A percentile compares a stretch with the other conserved stretches of the same genome.
Evolutionary conservation across 257 asterid genomes (phyloP).

Genomic region (Anisodus tanguticus): DNA sequence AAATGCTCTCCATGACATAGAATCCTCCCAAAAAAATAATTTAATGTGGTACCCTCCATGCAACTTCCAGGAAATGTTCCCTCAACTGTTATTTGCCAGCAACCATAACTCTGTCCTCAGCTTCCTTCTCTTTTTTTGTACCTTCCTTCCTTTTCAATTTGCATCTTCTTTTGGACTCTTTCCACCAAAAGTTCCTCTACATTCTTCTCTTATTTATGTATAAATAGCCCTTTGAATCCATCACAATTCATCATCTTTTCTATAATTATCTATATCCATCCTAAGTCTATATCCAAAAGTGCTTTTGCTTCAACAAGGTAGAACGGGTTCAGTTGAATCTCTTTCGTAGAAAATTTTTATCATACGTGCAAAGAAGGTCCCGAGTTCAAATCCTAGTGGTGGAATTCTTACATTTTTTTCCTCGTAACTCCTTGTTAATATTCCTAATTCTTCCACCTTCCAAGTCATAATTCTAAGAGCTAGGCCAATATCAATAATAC

Average conservation of each 20-base stretch:
- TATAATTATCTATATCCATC: neutral
- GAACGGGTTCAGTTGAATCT: neutral
- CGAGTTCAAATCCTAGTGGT: neutral
- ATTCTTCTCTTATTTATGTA: neutral
- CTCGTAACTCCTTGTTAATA: neutral
- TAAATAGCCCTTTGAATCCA: slow-evolving; percentile 23
- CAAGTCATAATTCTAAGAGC: neutral
- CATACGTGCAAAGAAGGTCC: neutral
- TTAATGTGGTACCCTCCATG: slow-evolving; percentile 40
- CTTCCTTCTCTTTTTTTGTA: slow-evolving; percentile 29
- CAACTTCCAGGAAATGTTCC: slow-evolving; percentile 55
- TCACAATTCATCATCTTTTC: slow-evolving; percentile 5
- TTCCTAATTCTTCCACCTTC: neutral
- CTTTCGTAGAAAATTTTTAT: neutral
- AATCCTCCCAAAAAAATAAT: neutral
- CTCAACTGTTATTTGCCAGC: slow-evolving; percentile 20
- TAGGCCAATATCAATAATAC: neutral
- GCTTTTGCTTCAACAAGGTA: neutral
- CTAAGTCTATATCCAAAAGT: neutral
- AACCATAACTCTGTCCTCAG: slow-evolving; percentile 28
- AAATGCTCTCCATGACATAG: slow-evolving; percentile 27
- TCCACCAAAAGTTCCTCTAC: slow-evolving; percentile 37
- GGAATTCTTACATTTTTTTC: neutral
- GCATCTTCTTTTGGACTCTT: slow-evolving; percentile 28
- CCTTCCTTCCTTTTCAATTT: neutral